Evolutionary conservation across 768 basidiomycete species (phyloP), one percentile per base, ranked within the genome.

Genomic region (Termitomyces sp.): DNA sequence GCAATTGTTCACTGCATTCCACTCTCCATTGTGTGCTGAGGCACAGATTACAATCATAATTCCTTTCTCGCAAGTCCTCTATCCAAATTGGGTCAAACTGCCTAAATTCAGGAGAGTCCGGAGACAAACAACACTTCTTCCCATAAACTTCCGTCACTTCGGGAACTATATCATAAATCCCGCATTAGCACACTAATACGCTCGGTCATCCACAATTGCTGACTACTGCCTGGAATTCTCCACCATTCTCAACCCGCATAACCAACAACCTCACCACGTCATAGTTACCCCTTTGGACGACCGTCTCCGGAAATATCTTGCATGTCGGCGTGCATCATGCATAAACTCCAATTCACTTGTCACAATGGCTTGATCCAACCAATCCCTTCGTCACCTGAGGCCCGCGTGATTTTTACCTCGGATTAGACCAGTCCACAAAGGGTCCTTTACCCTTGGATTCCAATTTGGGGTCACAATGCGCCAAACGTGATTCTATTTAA

Each of bases 21-120:
- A n/a, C 51, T 52, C 52, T 32, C 50, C 23, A 27, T 21, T 58
- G 32, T 34, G 34, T 14, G 3, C 12, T 5, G 42, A 25, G 25
- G 25, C 34, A 54, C 58, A 32, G 14, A 17, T 12, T 23, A 45
- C 14, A 39, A 43, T 54, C 32, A 39, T 50, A 37, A 37, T 37
- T 17, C 51, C 30, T 45, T 45, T 52, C 27, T 46, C 32, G 40
- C 49, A 17, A 48, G 45, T 25, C 28, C 23, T 60, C 41, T 56
- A 58, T 58, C 59, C 59, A 59, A 54, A 62, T 60, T 23, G 46
- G 56, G 61, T 25, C 43, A 35, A 17, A 49, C 37, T 27, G 25
- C 16, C 54, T 42, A 49, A 52, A 44, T 57, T 53, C 52, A 55
- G 48, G 56, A 57, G 46, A 17, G 42, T 42, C 28, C 49, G 55